Percentiles rank a stretch among this genome's conserved stretches.
phyloP scores from a whole-genome alignment of 441 rosid species.

The Arabidopsis hybrid region DNA sequence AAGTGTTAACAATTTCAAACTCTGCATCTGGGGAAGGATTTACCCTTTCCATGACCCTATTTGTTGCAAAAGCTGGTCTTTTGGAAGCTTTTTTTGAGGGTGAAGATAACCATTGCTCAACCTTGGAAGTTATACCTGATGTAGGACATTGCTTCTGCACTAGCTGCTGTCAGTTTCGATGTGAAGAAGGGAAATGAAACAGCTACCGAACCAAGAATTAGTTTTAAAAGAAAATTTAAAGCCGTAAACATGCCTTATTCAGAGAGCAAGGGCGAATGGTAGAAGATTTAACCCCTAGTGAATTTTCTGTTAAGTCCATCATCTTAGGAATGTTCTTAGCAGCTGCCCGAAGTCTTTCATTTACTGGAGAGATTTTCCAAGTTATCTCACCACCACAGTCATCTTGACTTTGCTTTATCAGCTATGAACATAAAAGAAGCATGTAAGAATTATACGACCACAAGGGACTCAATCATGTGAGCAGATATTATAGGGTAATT shows the following conservation, averaged over 20 bases:
- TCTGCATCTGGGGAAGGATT: constrained; percentile 47
- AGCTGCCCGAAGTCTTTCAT: constrained; percentile 76
- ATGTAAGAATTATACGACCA: constrained; percentile 21
- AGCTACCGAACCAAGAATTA: not conserved
- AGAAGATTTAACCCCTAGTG: constrained; percentile 56
- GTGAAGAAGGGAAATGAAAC: not conserved
- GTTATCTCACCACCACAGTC: constrained; percentile 87
- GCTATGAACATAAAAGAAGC: constrained; percentile 49
- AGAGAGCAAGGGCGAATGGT: constrained; percentile 66
- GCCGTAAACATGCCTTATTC: constrained; percentile 52
- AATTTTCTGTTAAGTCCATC: constrained; percentile 54
- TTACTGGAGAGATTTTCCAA: constrained; percentile 97
- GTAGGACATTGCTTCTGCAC: constrained; percentile 47
- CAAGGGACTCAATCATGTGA: constrained; percentile 7
- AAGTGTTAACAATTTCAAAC: constrained; percentile 43
- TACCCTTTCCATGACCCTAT: constrained; percentile 55
- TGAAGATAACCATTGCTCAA: constrained; percentile 63
- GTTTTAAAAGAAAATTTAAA: not conserved
- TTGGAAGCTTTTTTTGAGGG: constrained; percentile 51
- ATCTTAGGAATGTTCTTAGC: constrained; percentile 67
- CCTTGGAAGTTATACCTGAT: constrained; percentile 48
- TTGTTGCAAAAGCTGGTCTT: constrained; percentile 46
- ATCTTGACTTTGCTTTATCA: constrained; percentile 95
- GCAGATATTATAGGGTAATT: constrained; percentile 5
- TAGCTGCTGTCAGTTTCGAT: constrained; percentile 18